phyloP scores from a whole-genome alignment of 345 rosid species.

The Arabidopsis thaliana region TAIR10.1 NC_003070.9:30153501-30154000 shows the following conservation, averaged over 20 bases:
- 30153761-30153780: slow-evolving; percentile 61
- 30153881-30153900: slow-evolving; percentile 68
- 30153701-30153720: slow-evolving; percentile 58
- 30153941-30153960: slow-evolving; percentile 11
- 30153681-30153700: slow-evolving; percentile 54
- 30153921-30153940: slow-evolving; percentile 77
- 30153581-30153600: neutral
- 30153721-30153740: slow-evolving; percentile 60
- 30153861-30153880: slow-evolving; percentile 76
- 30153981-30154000: neutral
- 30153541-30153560: neutral
- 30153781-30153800: slow-evolving; percentile 49
- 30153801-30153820: slow-evolving; percentile 66
- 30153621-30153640: slow-evolving; percentile 16
- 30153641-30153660: slow-evolving; percentile 46
- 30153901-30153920: slow-evolving; percentile 66
- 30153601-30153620: neutral
- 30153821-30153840: slow-evolving; percentile 63
- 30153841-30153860: slow-evolving; percentile 77
- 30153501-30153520: neutral
- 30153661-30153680: slow-evolving; percentile 37
- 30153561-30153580: slow-evolving; percentile 9
- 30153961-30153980: neutral
- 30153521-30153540: neutral
- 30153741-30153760: slow-evolving; percentile 82